A percentile compares a stretch with the other conserved stretches of the same genome.
These are phyloP conservation scores for Chaetomidium leptoderma DNA, from an alignment of 495 filamentous ascomycete species.

Conservation along the genomic window DNA sequence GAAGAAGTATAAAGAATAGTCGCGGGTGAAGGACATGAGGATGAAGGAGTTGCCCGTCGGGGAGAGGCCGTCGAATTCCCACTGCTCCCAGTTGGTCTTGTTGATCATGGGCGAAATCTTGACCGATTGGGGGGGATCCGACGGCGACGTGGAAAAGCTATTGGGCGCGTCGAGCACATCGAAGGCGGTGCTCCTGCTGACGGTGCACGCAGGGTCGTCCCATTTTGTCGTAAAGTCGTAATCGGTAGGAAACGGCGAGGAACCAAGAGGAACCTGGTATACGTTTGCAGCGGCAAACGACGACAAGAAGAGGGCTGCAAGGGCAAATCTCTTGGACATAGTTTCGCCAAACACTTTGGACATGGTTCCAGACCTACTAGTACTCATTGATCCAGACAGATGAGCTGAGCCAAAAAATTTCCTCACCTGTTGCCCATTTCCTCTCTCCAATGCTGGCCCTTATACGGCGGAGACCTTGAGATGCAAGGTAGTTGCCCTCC, in stretches of 20 bases:
- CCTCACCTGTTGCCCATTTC: neutral
- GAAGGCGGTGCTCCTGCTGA: neutral
- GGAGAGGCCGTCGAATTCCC: slow-evolving; percentile 29
- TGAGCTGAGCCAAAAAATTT: neutral
- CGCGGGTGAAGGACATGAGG: slow-evolving; percentile 4
- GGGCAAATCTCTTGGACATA: neutral
- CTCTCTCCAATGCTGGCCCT: neutral
- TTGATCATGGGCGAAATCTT: slow-evolving; percentile 21
- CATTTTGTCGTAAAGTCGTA: neutral
- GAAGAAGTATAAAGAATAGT: slow-evolving; percentile 13
- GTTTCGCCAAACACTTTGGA: neutral
- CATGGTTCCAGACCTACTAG: neutral
- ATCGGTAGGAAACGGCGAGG: neutral
- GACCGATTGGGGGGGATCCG: slow-evolving; percentile 7
- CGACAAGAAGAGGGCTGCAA: neutral
- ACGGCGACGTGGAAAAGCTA: slow-evolving; percentile 7
- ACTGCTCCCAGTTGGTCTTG: slow-evolving; percentile 24
- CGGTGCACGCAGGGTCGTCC: neutral
- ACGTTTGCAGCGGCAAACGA: neutral
- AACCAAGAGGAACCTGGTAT: neutral
- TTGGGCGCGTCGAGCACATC: neutral
- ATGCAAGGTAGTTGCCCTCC: neutral
- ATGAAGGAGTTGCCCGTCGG: neutral
- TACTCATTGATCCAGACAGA: neutral
- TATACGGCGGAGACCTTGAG: neutral